Base-by-base conservation (phyloP, 2,329 filamentous ascomycete genomes). In the Fusarium setosum region DNA sequence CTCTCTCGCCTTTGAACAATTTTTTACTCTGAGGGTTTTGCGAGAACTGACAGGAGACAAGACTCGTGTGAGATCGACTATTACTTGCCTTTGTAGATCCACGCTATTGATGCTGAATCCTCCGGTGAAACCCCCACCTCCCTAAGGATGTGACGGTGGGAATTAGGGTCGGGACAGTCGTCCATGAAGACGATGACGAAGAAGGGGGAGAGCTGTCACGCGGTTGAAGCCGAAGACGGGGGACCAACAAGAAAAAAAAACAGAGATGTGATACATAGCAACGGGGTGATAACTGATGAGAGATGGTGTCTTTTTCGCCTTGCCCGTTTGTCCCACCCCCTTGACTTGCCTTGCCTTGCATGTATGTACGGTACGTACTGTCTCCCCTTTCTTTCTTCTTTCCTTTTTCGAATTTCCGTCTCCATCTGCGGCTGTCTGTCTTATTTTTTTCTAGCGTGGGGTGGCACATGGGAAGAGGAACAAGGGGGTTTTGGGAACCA, bases 1-100 rank as follows among this genome's bases (percentile, higher is more conserved):
- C 64, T 47, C 49, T 61, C n/a, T n/a, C n/a, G n/a, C n/a, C 63
- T 56, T 56, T 59, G 48, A 57, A 49, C 58, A 37, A 44, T 54
- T 35, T 17, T 24, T 20, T 29, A 29, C 8, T 29, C 11, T 29
- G 8, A 9, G 42, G 11, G 17, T 17, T 9, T 37, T 37, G n/a
- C 18, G 13, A 34, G 29, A 40, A 29, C 26, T 18, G 13, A 15
- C 20, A 26, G 18, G 29, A 13, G 37, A n/a, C 11, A 9, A 21
- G 41, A 31, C 13, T 20, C n/a, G n/a, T 26, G 6, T 5, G 38
- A 10, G 38, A 41, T 41, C 41, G 26, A 59, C 54, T 55, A 35
- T 23, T 21, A 23, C 38, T 21, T 41, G 49, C 49, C 29, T 15
- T 12, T 29, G 24, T 21, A 37, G 47, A 49, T 49, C 47, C 31